Percentiles rank a stretch among this genome's conserved stretches.
Evolutionary conservation across 2,329 filamentous ascomycete genomes (phyloP).

Genomic region (Cercospora beticola): DNA sequence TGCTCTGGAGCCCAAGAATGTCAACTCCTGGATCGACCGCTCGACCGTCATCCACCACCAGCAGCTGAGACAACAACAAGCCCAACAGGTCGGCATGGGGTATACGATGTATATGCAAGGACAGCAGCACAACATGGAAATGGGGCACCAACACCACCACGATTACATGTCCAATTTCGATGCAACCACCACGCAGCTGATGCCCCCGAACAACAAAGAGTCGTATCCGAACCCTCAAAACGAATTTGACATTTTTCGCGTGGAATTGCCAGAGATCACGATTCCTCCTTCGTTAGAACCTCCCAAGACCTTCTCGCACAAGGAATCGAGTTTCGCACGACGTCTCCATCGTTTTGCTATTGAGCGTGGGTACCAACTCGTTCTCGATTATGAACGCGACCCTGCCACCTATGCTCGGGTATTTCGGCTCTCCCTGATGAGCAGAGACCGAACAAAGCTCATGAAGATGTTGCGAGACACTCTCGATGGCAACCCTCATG

Average conservation of each 20-base stretch:
- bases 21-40: constrained; percentile 33
- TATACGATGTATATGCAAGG: constrained; percentile 29
- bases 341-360: constrained; percentile 65
- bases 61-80: constrained; percentile 1
- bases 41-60: constrained; percentile 14
- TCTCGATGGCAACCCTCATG: constrained; percentile 42
- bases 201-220: not conserved
- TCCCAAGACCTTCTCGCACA: constrained; percentile 59
- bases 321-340: constrained; percentile 68
- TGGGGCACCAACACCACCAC: not conserved
- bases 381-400: constrained; percentile 49
- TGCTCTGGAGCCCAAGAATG: constrained; percentile 25
- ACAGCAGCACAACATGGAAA: not conserved
- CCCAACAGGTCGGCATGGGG: constrained; percentile 27
- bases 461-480: constrained; percentile 40
- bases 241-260: constrained; percentile 12
- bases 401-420: constrained; percentile 28
- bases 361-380: constrained; percentile 62
- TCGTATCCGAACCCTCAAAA: not conserved
- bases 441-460: constrained; percentile 23
- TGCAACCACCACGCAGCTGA: not conserved
- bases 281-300: constrained; percentile 14
- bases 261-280: constrained; percentile 20
- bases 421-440: constrained; percentile 31
- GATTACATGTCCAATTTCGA: constrained; percentile 12